Evolutionary conservation across 192 early-diverging fungal species (phyloP), one percentile per base, ranked within the genome.

Genomic region (Helicostylum pulchrum): DNA sequence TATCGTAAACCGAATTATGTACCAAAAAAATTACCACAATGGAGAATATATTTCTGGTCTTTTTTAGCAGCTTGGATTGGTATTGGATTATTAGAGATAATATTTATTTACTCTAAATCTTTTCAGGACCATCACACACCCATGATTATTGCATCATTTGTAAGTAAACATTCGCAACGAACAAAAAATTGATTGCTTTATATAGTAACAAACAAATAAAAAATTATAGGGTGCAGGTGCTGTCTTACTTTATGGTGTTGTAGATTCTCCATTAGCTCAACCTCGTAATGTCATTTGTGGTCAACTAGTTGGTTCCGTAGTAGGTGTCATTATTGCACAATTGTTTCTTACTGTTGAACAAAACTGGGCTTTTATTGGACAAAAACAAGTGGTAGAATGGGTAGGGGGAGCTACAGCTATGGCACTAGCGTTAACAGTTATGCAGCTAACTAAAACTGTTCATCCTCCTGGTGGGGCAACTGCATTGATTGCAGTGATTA

Each of bases 231-330:
- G 86, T 43, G 86, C 86, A 10, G 68, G 80, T 12, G 81, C 84
- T 3, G 83, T 88, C 0, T 62, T 88, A n/a, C 46, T 88, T 0
- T 88, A 80, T 70, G 83, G 83, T 53, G 74, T 81, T 8, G 76
- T 85, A 23, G 86, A 85, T 2, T 68, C 84, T 6, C 86, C 86
- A 1, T 59, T 88, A 51, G 73, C 81, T 8, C 86, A 88, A 44
- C 86, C 86, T 34, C 70, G 79, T 0, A 85, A 85, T 53, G 61
- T 53, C 12, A 50, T 69, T 39, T 71, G 52, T 52, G 83, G 83
- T 0, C 83, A 84, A 36, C 15, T 84, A 23, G 67, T 78, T 53
- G 65, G 72, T 0, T 72, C 83, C 7, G 3, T 82, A 7, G 71
- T 75, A 17, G 78, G 78, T 7, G 77, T 82, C 20, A 71, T 67